These are phyloP conservation scores for Yarrowia sp. DNA, from an alignment of 805 yeast species.

Conservation along the genomic window DNA sequence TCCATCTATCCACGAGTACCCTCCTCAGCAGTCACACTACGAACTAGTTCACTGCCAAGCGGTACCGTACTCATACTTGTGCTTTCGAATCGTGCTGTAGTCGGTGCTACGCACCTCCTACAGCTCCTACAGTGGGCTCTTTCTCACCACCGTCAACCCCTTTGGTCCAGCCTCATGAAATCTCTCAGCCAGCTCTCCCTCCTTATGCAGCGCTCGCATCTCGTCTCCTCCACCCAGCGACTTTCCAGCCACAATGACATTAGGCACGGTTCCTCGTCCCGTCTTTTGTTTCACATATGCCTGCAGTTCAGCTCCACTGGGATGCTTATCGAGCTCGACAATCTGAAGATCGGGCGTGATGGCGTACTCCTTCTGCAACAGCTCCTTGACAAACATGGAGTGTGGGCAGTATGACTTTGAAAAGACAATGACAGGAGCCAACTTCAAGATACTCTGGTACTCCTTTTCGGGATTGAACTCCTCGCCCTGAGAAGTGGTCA, in stretches of 20 bases:
- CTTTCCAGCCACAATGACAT: constrained; percentile 68
- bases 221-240: constrained; percentile 92
- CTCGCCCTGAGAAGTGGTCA: constrained; percentile 35
- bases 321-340: constrained; percentile 81
- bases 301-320: constrained; percentile 73
- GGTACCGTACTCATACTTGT: too few relatives aligned
- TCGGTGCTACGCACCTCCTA: too few relatives aligned
- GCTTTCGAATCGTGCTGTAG: too few relatives aligned
- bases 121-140: constrained; percentile 9
- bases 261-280: constrained; percentile 88
- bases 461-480: constrained; percentile 53
- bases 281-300: constrained; percentile 63
- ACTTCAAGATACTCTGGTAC: constrained; percentile 52
- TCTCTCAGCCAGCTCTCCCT: constrained; percentile 51
- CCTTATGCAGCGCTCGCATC: constrained; percentile 57
- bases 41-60: not conserved
- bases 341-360: constrained; percentile 69
- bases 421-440: constrained; percentile 44
- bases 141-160: constrained; percentile 11
- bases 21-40: not conserved
- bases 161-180: constrained; percentile 41
- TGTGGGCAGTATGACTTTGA: constrained; percentile 62
- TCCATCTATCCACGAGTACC: too few relatives aligned
- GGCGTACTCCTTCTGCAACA: constrained; percentile 60
- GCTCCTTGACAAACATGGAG: constrained; percentile 65